Evolutionary conservation across 2,329 filamentous ascomycete species (phyloP).

Genomic region (Calonectria pauciramosa): DNA sequence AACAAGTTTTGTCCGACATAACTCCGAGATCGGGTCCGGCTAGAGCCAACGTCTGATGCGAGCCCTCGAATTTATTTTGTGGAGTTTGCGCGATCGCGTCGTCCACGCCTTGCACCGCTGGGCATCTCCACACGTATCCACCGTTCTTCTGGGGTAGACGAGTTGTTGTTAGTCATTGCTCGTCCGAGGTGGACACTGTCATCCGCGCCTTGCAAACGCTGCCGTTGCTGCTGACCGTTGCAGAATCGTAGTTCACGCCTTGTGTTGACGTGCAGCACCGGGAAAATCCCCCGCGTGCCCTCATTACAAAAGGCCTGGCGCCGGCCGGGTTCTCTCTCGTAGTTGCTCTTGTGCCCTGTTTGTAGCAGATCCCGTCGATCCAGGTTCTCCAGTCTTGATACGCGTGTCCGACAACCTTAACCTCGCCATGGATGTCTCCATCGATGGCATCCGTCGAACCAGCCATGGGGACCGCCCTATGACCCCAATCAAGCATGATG

Average conservation of each 20-base stretch:
- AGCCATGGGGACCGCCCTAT: neutral
- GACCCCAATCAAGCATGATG: constrained; percentile 43
- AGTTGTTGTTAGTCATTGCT: constrained; percentile 19
- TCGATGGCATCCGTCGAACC: constrained; percentile 2
- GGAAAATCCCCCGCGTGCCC: neutral
- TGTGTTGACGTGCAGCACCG: neutral
- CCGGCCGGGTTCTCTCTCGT: neutral
- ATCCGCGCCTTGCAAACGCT: constrained; percentile 15
- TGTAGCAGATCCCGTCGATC: neutral
- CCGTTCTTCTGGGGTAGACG: constrained; percentile 1
- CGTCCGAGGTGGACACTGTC: neutral
- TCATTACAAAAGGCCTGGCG: neutral
- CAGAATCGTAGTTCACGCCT: neutral
- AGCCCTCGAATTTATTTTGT: constrained; percentile 1
- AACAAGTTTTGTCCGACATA: constrained; percentile 21
- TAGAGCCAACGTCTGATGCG: neutral
- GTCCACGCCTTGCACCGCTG: constrained; percentile 12
- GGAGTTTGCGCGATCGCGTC: constrained; percentile 9
- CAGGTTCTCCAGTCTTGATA: neutral
- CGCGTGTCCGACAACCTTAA: neutral
- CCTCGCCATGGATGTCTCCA: neutral
- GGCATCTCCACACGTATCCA: constrained; percentile 17
- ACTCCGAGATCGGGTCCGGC: constrained; percentile 21
- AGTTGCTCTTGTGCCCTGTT: neutral
- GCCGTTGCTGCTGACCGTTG: neutral